Evolutionary conservation across 345 rosid species (phyloP), one percentile per base, ranked within the genome.

Genomic region (Camelina laxa): DNA sequence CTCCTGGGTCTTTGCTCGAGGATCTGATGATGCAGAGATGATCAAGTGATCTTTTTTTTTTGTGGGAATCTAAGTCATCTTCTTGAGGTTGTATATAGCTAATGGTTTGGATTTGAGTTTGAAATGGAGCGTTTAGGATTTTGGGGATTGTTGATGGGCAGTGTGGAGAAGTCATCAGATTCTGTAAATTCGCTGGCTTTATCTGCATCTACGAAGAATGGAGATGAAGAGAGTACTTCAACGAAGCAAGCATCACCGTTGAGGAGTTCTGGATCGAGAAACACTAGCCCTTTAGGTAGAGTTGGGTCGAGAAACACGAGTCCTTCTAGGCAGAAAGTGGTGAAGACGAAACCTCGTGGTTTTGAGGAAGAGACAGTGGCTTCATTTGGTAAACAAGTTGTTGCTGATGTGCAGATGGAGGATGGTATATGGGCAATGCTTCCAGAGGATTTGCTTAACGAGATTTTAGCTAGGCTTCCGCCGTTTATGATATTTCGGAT

Each of bases 301-400:
- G 79, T 83, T 20, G 97, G 93, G 65, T 86, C 89, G 3, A 91
- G 97, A 78, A 94, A 91, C 80, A 86, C 89, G 33, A 88, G 97
- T 57, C 98, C 97, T 30, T 89, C 86, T 24, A 85, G 89, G 83
- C 97, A 94, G 62, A 93, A 88, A 78, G 92, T 83, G 60, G 51
- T 90, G 41, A 93, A 87, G 86, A 94, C 98, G 19, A 94, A 88
- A 60, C 98, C 98, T 45, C 93, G 97, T 31, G 98, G 98, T 54
- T 80, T 94, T 21, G 98, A 91, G 70, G 98, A 89, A 81, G 98
- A 94, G 69, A 89, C 89, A 0, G 87, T 79, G 13, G 86, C 95
- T 78, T 86, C 96, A 42, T 90, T 94, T 80, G 88, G 96, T 56
- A 94, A 91, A 81, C 76, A 75, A 20, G 80, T 75, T 54, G 87